Evolutionary conservation across 1,284 basidiomycete species (phyloP).

Genomic region (Leccinum griseonigrum): DNA sequence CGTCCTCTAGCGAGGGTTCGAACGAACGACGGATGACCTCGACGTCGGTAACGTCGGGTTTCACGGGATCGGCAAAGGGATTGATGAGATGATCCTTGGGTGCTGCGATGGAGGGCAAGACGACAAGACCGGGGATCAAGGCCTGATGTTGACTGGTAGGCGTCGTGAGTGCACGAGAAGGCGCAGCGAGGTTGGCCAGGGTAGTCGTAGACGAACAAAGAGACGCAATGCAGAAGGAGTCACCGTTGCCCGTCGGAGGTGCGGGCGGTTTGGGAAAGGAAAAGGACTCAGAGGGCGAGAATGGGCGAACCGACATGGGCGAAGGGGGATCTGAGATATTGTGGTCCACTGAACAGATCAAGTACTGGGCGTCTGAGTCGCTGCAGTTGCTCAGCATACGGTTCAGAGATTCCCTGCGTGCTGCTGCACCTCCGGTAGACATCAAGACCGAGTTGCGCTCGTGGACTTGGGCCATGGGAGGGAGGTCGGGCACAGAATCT

Average conservation of each 20-base stretch:
- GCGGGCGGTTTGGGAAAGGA: constrained; percentile 62
- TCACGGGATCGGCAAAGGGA: constrained; percentile 39
- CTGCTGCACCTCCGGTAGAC: constrained; percentile 20
- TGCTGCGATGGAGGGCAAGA: constrained; percentile 6
- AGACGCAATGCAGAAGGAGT: constrained; percentile 7
- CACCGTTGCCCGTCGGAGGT: constrained; percentile 11
- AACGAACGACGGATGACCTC: constrained; percentile 56
- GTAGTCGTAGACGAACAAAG: constrained; percentile 19
- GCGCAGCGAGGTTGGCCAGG: constrained; percentile 19
- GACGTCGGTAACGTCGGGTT: constrained; percentile 36
- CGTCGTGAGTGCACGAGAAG: constrained; percentile 16
- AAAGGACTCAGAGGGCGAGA: constrained; percentile 62
- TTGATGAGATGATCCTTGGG: constrained; percentile 31
- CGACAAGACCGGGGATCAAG: not conserved
- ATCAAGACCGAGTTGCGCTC: constrained; percentile 26
- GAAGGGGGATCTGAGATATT: constrained; percentile 30
- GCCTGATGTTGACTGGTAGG: constrained; percentile 11
- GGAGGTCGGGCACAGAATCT: constrained; percentile 28
- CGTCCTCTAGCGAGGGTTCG: constrained; percentile 54
- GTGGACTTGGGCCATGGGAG: constrained; percentile 50
- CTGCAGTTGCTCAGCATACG: constrained; percentile 37
- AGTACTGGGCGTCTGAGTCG: constrained; percentile 37
- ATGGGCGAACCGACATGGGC: constrained; percentile 61
- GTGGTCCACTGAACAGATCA: constrained; percentile 31
- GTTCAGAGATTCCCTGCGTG: constrained; percentile 37